phyloP scores from a whole-genome alignment of 352 stramenopile species.

The Phytophthora crassamura region DNA sequence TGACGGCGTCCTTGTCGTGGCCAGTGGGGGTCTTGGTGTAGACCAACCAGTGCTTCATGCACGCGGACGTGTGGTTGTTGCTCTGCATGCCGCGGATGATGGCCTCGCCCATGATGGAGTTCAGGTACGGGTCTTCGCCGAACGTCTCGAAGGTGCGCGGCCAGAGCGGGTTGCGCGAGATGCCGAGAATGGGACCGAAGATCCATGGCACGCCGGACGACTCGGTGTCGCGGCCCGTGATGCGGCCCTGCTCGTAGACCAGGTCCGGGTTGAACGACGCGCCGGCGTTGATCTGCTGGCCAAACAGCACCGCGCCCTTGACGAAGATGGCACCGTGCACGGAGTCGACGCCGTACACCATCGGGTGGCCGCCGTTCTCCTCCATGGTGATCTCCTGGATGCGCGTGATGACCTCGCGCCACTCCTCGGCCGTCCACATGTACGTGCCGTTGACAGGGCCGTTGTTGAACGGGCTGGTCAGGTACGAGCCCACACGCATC shows the following conservation, averaged over 20 bases:
- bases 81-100: constrained; percentile 73
- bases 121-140: constrained; percentile 85
- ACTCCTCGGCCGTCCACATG: constrained; percentile 59
- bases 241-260: too few species aligned
- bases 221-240: constrained; percentile 79
- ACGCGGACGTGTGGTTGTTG: constrained; percentile 62
- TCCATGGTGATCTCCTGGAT: constrained; percentile 77
- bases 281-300: constrained; percentile 44
- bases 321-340: constrained; percentile 91
- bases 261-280: constrained; percentile 87
- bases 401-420: constrained; percentile 60
- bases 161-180: constrained; percentile 87
- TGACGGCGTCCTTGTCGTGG: constrained; percentile 78
- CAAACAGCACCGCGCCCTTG: constrained; percentile 69
- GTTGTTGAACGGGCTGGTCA: constrained; percentile 67
- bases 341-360: constrained; percentile 88
- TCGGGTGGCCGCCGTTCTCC: constrained; percentile 40
- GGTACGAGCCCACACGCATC: constrained; percentile 83
- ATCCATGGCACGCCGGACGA: constrained; percentile 86
- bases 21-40: constrained; percentile 71
- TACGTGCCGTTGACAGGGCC: too few species aligned
- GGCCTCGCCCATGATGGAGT: constrained; percentile 57
- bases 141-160: constrained; percentile 91
- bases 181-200: constrained; percentile 80
- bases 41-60: constrained; percentile 84